Base-by-base conservation (phyloP, 1,284 basidiomycete species). In the Sanghuangporus weigelae region DNA sequence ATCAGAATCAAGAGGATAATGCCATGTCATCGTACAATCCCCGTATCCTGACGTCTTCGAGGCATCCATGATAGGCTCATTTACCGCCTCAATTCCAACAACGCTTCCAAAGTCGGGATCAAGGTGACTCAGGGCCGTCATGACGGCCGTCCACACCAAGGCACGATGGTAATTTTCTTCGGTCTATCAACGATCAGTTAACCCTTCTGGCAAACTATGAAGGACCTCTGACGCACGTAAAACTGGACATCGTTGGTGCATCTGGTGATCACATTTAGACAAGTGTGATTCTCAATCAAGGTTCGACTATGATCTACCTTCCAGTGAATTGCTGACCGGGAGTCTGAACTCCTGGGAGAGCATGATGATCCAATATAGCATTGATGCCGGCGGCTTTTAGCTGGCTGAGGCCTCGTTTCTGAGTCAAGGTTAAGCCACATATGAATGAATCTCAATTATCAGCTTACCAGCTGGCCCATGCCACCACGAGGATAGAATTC, bases 311-410 rank as follows among this genome's bases (percentile, higher is more conserved):
- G 38, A 72, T 77, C 35, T 68, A 87, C 83, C 79, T 76, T 71
- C 90, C 89, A 2, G 89, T 80, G 70, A 92, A 92, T 76, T 79
- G 73, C 69, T 90, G 86, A 7, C 73, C 69, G 0, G 81, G 71
- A 7, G 80, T 78, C 66, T 87, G 82, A 3, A 88, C 87, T 38
- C 90, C 90, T 16, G 90, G 90, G 10, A 89, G 76, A 1, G 87
- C 90, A 71, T 93, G 90, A 66, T 90, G 89, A 69, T 90, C 90
- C 14, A 92, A 76, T 60, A 92, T 85, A 7, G 75, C 87, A 8
- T 78, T 74, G 6, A 92, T 90, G 1, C 85, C 84, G 3, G 87
- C 88, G 2, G 77, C 71, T 60, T 78, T 76, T 26, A 92, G 77
- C 75, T 83, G 82, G 48, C 73, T 65, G 46, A 91, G 73, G 11